phyloP scores from a whole-genome alignment of 768 basidiomycete genomes.

The Sporobolomyces phaffii region DNA sequence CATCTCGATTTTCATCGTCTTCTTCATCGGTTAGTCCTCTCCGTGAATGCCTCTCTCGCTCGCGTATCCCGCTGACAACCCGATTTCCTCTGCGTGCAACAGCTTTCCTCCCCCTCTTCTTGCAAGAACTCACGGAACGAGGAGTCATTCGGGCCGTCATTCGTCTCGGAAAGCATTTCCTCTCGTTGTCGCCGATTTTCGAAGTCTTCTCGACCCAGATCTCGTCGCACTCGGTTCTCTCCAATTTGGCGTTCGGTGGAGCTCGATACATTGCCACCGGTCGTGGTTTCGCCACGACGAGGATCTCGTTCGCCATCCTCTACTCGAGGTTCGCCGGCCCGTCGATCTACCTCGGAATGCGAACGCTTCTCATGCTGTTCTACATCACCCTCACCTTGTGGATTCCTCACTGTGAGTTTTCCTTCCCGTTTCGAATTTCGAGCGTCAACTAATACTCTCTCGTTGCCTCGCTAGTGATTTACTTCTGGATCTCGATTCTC shows the following conservation, averaged over 20 bases:
- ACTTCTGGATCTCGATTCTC: conserved; percentile 95
- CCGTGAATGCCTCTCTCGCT: conserved; percentile 58
- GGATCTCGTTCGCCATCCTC: conserved; percentile 88
- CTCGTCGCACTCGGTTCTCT: conserved; percentile 93
- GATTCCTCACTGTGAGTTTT: conserved; percentile 44
- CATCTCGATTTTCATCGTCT: conserved; percentile 96
- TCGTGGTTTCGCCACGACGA: conserved; percentile 93
- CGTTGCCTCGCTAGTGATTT: conserved; percentile 73
- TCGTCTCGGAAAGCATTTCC: conserved; percentile 87
- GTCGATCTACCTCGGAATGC: conserved; percentile 93
- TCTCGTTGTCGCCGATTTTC: conserved; percentile 88
- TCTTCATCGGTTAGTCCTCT: conserved; percentile 57
- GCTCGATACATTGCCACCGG: conserved; percentile 98
- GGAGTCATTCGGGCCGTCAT: conserved; percentile 86
- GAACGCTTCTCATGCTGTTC: conserved; percentile 82
- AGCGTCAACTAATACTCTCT: background rate
- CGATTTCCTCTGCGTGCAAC: too few species aligned
- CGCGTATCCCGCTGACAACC: conserved; percentile 58
- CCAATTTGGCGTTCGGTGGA: conserved; percentile 93
- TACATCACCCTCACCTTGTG: conserved; percentile 88
- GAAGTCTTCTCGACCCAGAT: conserved; percentile 99
- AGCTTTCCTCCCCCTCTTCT: conserved; percentile 40
- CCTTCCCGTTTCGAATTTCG: background rate
- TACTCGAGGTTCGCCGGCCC: conserved; percentile 99
- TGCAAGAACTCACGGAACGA: conserved; percentile 83